A percentile compares a stretch with the other conserved stretches of the same genome.
phyloP scores from a whole-genome alignment of 495 filamentous ascomycete species.

The Lentithecium fluviatile region DNA sequence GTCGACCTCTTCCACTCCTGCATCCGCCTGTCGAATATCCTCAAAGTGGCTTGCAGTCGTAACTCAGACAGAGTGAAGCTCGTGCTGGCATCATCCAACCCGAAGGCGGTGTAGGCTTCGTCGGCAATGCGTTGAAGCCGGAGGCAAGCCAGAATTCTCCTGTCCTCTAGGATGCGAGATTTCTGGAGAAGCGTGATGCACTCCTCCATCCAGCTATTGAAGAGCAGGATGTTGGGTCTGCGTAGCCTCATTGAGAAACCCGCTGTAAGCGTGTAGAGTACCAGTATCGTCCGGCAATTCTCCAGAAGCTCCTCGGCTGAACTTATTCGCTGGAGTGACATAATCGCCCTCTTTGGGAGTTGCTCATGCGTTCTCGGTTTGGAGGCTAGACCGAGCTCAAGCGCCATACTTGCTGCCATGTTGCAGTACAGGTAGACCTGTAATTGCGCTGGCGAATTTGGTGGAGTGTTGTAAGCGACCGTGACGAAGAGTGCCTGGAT shows the following conservation, averaged over 20 bases:
- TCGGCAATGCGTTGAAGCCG: constrained; percentile 52
- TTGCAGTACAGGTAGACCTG: constrained; percentile 57
- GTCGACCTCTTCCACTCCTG: constrained; percentile 49
- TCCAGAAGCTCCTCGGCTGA: constrained; percentile 32
- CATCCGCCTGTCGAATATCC: constrained; percentile 53
- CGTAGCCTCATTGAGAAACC: constrained; percentile 53
- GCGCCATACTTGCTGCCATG: constrained; percentile 56
- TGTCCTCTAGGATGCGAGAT: constrained; percentile 49
- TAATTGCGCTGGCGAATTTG: constrained; percentile 48
- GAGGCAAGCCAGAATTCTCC: constrained; percentile 48
- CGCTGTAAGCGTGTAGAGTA: constrained; percentile 52
- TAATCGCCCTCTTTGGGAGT: constrained; percentile 23
- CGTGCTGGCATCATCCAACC: constrained; percentile 53
- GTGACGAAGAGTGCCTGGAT: constrained; percentile 54
- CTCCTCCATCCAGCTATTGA: constrained; percentile 54
- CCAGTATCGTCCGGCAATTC: constrained; percentile 46
- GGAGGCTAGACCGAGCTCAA: constrained; percentile 54
- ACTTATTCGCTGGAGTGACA: constrained; percentile 19
- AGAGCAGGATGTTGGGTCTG: constrained; percentile 53
- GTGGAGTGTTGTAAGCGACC: constrained; percentile 53
- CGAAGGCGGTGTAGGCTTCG: constrained; percentile 51
- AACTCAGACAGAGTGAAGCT: constrained; percentile 49
- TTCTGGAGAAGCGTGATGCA: constrained; percentile 47
- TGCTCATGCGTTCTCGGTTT: constrained; percentile 38
- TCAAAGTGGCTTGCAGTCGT: constrained; percentile 50